phyloP scores from a whole-genome alignment of 2,329 filamentous ascomycete genomes.

The Cryphonectria radicalis region DNA sequence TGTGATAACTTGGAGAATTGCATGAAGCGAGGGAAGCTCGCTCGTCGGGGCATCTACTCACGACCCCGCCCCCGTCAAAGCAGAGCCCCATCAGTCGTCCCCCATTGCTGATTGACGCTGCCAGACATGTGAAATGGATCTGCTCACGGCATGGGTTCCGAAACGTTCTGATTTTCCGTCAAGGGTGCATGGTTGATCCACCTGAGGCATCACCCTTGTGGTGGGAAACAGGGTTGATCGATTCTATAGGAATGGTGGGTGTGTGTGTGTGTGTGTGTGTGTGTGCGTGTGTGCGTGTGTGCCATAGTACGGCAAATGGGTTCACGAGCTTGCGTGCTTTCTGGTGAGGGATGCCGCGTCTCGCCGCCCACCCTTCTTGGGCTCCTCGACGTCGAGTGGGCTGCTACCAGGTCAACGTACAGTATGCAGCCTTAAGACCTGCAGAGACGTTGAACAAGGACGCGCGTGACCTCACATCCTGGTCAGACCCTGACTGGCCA shows the following conservation, averaged over 20 bases:
- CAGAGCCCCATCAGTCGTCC: neutral
- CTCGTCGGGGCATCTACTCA: neutral
- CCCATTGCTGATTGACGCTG: neutral
- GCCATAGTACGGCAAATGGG: neutral
- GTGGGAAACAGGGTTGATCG: neutral
- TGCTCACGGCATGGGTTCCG: neutral
- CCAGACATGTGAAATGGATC: neutral
- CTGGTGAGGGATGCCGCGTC: neutral
- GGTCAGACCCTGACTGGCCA: neutral
- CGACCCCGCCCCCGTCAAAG: neutral
- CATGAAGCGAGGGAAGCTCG: neutral
- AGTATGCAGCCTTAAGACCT: constrained; percentile 6
- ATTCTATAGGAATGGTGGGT: neutral
- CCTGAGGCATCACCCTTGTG: neutral
- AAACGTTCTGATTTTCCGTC: too few relatives aligned
- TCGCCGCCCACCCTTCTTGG: neutral
- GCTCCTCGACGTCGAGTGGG: neutral
- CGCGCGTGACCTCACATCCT: neutral
- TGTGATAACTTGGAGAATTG: neutral
- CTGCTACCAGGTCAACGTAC: neutral
- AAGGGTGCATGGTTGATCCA: neutral
- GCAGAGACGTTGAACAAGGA: neutral
- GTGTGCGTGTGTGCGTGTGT: neutral
- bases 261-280: too few relatives aligned
- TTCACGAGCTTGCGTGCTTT: neutral